Evolutionary conservation across 2,329 filamentous ascomycete genomes (phyloP), one percentile per base, ranked within the genome.

Genomic region (Xylaria sp.): DNA sequence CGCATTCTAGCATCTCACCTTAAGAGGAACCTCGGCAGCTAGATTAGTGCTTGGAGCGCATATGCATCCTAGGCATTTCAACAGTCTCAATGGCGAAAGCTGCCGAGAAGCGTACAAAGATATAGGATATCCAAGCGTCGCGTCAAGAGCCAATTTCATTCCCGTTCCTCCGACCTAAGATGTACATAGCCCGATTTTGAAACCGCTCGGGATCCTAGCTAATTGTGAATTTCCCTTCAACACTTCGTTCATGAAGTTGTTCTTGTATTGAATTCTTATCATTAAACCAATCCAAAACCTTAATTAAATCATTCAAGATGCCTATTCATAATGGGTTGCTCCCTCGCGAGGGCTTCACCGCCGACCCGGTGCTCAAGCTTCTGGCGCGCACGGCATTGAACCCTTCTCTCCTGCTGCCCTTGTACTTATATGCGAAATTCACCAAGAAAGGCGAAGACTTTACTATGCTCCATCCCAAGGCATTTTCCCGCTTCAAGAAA

Each of bases 301-400:
- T 51, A n/a, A 48, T 56, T n/a, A 18, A 56, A 50, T 18, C 12
- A 4, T 25, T 41, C 23, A 57, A 71, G 72, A 85, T 83, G 83
- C 83, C 81, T 50, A 79, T 87, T 75, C 84, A 87, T 78, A 83
- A 84, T 63, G 85, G 86, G 70, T 79, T 86, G 72, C 78, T 88
- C 39, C 86, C 86, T 20, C 85, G 86, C 68, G 86, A 88, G 80
- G 87, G 86, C 56, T 85, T 92, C 76, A 88, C 85, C 44, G 83
- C 83, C 68, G 91, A 92, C 76, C 87, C 89, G 13, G 72, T 92
- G 68, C 80, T 86, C 44, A 83, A 84, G 48, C 76, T 91, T 50
- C 76, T 93, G 72, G 85, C 86, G 71, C 82, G 83, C 63, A 93
- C 90, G 0, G 83, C 86, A 7, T 81, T 93, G 68, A 91, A 92